These are phyloP conservation scores for Coemansia sp. DNA, from an alignment of 192 early-diverging fungal species.

Conservation along the genomic window DNA sequence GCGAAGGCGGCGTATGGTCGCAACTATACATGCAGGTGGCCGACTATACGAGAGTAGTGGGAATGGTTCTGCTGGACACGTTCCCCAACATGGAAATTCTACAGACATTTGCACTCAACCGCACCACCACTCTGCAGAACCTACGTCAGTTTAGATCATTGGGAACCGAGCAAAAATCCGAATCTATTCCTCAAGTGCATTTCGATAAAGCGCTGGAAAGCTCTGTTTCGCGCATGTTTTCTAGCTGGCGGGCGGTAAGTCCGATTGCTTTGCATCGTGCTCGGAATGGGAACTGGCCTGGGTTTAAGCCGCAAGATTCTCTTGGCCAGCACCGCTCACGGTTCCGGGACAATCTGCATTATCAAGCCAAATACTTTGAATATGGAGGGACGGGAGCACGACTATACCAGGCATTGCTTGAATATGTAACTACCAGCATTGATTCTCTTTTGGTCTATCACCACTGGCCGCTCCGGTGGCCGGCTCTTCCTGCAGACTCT, in stretches of 20 bases:
- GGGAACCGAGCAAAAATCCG: background rate
- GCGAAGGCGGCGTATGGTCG: conserved; percentile 57
- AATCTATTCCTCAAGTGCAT: conserved; percentile 19
- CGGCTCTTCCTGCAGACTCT: conserved; percentile 30
- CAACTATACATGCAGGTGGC: conserved; percentile 54
- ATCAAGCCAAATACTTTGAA: conserved; percentile 56
- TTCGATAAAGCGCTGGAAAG: conserved; percentile 30
- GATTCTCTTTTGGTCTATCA: conserved; percentile 45
- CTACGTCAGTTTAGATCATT: conserved; percentile 41
- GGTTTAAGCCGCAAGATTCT: conserved; percentile 35
- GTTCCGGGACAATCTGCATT: conserved; percentile 53
- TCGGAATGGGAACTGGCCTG: conserved; percentile 38
- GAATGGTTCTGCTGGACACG: conserved; percentile 51
- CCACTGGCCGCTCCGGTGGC: conserved; percentile 56
- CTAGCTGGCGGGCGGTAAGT: conserved; percentile 45
- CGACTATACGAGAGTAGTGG: conserved; percentile 43
- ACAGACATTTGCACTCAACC: conserved; percentile 52
- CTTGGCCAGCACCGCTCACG: conserved; percentile 47
- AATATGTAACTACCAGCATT: conserved; percentile 30
- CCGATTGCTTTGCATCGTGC: conserved; percentile 51
- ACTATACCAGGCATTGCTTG: conserved; percentile 44
- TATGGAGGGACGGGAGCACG: conserved; percentile 50
- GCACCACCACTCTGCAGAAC: conserved; percentile 51
- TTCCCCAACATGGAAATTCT: conserved; percentile 53
- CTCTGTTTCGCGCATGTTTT: conserved; percentile 24